These are phyloP conservation scores for Selaginella moellendorffii DNA, from an alignment of 75 land plant species.

Conservation along the genomic window DNA sequence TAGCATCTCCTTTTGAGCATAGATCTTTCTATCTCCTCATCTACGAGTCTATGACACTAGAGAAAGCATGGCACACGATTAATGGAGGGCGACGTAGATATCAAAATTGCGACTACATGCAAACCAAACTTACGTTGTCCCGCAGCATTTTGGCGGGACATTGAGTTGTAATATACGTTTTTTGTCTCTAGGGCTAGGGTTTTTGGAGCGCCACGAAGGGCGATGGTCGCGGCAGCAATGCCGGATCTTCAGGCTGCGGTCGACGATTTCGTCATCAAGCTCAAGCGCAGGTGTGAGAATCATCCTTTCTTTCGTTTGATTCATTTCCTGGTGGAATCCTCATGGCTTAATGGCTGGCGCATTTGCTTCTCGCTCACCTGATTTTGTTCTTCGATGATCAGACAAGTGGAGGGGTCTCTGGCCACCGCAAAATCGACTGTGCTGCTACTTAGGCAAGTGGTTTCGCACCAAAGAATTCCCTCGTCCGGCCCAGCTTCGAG, in stretches of 20 bases:
- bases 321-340: background rate
- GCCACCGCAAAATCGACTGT: conserved; percentile 70
- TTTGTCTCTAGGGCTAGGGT: background rate
- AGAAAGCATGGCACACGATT: too few relatives aligned
- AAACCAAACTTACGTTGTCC: too few relatives aligned
- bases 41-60: too few relatives aligned
- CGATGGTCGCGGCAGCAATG: conserved; percentile 38
- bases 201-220: background rate
- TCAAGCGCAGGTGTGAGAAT: conserved; percentile 50
- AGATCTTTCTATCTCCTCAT: too few relatives aligned
- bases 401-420: conserved; percentile 89
- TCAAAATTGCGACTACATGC: too few relatives aligned
- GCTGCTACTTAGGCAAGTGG: conserved; percentile 63
- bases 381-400: conserved; percentile 14
- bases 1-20: too few relatives aligned
- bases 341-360: background rate
- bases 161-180: too few relatives aligned
- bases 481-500: conserved; percentile 59
- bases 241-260: conserved; percentile 60
- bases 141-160: too few relatives aligned
- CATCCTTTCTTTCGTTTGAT: background rate
- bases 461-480: conserved; percentile 68
- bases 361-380: background rate
- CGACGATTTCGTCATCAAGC: conserved; percentile 60
- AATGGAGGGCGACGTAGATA: too few relatives aligned